Conservation (phyloP, 768 basidiomycete genomes). For the Stropharia rugosoannulata region DNA sequence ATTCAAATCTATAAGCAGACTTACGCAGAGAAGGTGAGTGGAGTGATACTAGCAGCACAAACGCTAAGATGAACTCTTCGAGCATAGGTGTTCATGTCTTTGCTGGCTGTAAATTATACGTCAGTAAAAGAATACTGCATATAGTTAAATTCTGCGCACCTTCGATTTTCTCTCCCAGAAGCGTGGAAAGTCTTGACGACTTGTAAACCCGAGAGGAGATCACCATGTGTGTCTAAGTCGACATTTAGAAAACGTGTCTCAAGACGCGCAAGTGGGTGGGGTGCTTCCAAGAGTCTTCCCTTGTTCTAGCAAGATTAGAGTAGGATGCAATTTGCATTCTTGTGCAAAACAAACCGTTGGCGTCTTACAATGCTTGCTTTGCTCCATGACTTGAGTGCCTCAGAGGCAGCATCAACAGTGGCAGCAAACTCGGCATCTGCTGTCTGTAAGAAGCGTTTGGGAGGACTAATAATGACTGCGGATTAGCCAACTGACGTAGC, state of each 20-base stretch:
- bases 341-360: conserved; percentile 82
- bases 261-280: conserved; percentile 8
- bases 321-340: conserved; percentile 83
- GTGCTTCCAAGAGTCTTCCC: conserved; percentile 89
- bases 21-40: conserved; percentile 90
- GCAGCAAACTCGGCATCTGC: conserved; percentile 77
- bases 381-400: conserved; percentile 90
- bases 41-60: conserved; percentile 80
- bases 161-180: conserved; percentile 93
- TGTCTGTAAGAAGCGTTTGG: conserved; percentile 84
- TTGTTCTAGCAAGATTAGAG: too few relatives aligned
- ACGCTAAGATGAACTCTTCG: conserved; percentile 87
- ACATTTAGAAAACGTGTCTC: neutral
- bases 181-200: conserved; percentile 75
- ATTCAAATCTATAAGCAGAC: conserved; percentile 21
- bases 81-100: conserved; percentile 95
- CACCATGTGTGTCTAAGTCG: conserved; percentile 84
- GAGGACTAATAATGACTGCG: conserved; percentile 58
- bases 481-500: neutral
- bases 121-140: neutral
- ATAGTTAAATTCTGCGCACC: conserved; percentile 43
- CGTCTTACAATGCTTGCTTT: conserved; percentile 80
- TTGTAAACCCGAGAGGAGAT: conserved; percentile 90
- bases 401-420: conserved; percentile 82
- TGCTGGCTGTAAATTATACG: conserved; percentile 57